Evolutionary conservation across 441 rosid genomes (phyloP), one percentile per base, ranked within the genome.

Genomic region (Adansonia grandidieri): DNA sequence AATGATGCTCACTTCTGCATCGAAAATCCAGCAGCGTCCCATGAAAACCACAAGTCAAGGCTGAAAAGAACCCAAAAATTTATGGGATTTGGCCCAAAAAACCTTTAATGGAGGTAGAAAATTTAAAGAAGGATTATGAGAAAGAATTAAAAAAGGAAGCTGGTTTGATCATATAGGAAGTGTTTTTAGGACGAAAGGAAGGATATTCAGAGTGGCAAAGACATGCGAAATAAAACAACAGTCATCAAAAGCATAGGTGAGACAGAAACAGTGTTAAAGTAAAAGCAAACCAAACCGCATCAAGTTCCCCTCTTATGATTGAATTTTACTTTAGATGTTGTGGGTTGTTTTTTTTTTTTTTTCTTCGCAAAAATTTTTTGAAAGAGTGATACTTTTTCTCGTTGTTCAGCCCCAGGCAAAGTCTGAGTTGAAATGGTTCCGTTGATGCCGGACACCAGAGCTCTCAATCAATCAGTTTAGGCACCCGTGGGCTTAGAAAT

Each of bases 401-500:
- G 79, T 80, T 79, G 67, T 84, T 82, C 62, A 77, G 80, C 78
- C 77, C 65, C 73, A 45, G 80, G 37, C 15, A 81, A 69, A 80
- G 81, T 53, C 57, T 65, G 78, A 82, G 84, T 73, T 83, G 70
- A 78, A 73, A 37, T 80, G 88, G 90, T 86, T 88, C 88, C 93
- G 91, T 85, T 80, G 85, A 84, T 87, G 89, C 93, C 83, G 71
- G 79, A 81, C 96, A 86, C 79, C 79, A 44, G 74, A 80, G 82
- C 86, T 86, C 62, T 79, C 75, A 54, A 62, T 81, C 85, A 83
- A 85, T 87, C 88, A 87, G 87, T 83, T 76, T 77, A 74, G 24
- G 10, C 84, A 65, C 80, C 79, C 54, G 19, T 47, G 76, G 63
- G 64, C 79, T 84, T 77, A 64, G 37, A 69, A 77, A 76, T 66